A percentile compares a stretch with the other conserved stretches of the same genome.
Evolutionary conservation across 495 filamentous ascomycete species (phyloP).

Genomic region (Haplographium delicatum): DNA sequence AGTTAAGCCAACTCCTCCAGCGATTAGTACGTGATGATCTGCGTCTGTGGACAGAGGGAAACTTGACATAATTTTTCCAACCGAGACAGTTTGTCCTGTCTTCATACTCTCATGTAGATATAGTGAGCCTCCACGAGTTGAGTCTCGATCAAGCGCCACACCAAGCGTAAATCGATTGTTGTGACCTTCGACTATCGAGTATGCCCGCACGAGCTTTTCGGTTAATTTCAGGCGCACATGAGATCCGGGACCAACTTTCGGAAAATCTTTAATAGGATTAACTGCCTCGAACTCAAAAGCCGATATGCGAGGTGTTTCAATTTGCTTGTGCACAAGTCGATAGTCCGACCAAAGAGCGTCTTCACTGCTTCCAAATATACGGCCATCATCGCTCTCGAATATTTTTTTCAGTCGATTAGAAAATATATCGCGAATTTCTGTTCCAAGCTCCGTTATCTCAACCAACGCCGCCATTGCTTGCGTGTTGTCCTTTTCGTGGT

Average conservation of each 20-base stretch:
- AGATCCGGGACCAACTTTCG: slow-evolving; percentile 22
- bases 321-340: slow-evolving; percentile 32
- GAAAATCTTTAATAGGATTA: background rate
- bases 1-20: slow-evolving; percentile 44
- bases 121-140: slow-evolving; percentile 39
- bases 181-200: slow-evolving; percentile 39
- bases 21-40: slow-evolving; percentile 43
- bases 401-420: slow-evolving; percentile 35
- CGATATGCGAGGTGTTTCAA: slow-evolving; percentile 34
- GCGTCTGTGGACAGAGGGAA: slow-evolving; percentile 24
- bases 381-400: slow-evolving; percentile 47
- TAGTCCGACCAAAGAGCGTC: slow-evolving; percentile 30
- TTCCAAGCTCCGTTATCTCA: slow-evolving; percentile 36
- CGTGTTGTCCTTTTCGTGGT: slow-evolving; percentile 34
- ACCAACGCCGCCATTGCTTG: slow-evolving; percentile 40
- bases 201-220: slow-evolving; percentile 24
- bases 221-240: slow-evolving; percentile 39
- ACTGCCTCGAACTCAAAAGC: slow-evolving; percentile 32
- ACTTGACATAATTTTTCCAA: slow-evolving; percentile 34
- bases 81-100: slow-evolving; percentile 38
- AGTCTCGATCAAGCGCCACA: slow-evolving; percentile 35
- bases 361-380: slow-evolving; percentile 33
- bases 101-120: slow-evolving; percentile 33
- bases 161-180: slow-evolving; percentile 36
- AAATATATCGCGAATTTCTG: slow-evolving; percentile 37